Evolutionary conservation across 129 eudicot species (phyloP), one percentile per base, ranked within the genome.

Genomic region (Centaurea solstitialis): DNA sequence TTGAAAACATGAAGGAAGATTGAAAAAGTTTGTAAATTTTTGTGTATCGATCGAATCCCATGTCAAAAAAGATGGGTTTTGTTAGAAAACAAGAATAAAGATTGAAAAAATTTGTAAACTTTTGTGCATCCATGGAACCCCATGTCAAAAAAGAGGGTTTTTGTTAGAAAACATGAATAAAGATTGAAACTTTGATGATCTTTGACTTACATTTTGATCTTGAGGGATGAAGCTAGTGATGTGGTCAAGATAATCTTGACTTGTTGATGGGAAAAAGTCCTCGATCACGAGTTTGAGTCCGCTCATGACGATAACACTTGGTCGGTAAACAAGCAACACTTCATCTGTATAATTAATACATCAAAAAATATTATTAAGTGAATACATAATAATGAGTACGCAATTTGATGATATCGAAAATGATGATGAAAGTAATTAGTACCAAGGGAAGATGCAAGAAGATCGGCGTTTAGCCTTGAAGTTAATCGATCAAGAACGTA

Each of bases 401-500:
- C 6, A 23, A 72, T 18, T 11, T 2, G 20, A 22, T n/a, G 30
- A 17, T 26, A 6, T 22, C 28, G 69, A 43, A 24, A 70, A 66
- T 13, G 12, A 0, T 39, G 21, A n/a, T 9, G 0, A 57, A 57
- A 12, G n/a, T 71, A 5, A 26, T 26, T 26, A 38, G 26, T 81
- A 92, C 97, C 97, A 68, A 85, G 71, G 66, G 86, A 79, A 57
- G 86, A 81, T 38, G 70, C 39, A 40, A 87, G 75, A 37, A 92
- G 89, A 70, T 89, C 38, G 0, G 89, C 84, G 1, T 81, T 79
- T 8, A 88, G 77, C 45, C 81, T 62, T 1, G 72, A 61, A 22
- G 81, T 68, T 17, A 86, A 78, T 30, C 79, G 77, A 15, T 85
- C 78, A 7, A 74, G 37, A 24, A 62, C 68, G 43, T 41, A 40